Evolutionary conservation across 164 flowering plant genomes (phyloP), one percentile per base, ranked within the genome.

Genomic region (Tetrastigma voinierianum): DNA sequence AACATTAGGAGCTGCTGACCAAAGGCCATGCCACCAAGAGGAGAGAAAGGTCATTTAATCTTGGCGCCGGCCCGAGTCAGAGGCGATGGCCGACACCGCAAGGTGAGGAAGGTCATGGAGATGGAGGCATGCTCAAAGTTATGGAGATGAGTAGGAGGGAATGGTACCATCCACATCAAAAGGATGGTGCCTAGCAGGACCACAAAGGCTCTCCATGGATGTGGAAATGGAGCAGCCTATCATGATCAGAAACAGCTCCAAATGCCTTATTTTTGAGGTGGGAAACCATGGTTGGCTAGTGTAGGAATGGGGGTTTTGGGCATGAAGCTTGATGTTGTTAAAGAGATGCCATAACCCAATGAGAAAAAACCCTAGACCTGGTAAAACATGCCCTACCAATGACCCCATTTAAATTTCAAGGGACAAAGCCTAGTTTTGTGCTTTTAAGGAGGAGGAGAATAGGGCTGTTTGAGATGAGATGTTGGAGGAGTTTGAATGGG

Each of bases 331-430:
- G 65, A 78, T 81, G 72, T 88, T 74, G 80, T 84, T 88, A 23
- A 82, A 69, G 45, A 88, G 80, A 56, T 86, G 93, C 93, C 93
- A 88, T 24, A 86, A 43, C 2, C 90, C 93, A 45, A 88, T 75
- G 9, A n/a, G n/a, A n/a, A 24, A 84, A 66, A 88, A 86, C 48
- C 84, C 87, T 46, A 86, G 71, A 1, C 93, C 90, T 2, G 89
- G 90, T 18, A 77, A 79, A 0, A 88, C 90, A 72, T 88, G 93
- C 0, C 93, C 93, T 8, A 84, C 44, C 57, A 84, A 69, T 54
- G 77, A 70, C 18, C 92, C 90, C 92, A 87, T 87, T 8, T 17
- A 54, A 17, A 32, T 32, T 32, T 32, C 40, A 32, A 32, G 40
- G 40, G 40, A 32, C 40, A 32, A 32, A 32, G 6, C 32, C 23